phyloP scores from a whole-genome alignment of 75 land plant species.

The Cunninghamia lanceolata region DNA sequence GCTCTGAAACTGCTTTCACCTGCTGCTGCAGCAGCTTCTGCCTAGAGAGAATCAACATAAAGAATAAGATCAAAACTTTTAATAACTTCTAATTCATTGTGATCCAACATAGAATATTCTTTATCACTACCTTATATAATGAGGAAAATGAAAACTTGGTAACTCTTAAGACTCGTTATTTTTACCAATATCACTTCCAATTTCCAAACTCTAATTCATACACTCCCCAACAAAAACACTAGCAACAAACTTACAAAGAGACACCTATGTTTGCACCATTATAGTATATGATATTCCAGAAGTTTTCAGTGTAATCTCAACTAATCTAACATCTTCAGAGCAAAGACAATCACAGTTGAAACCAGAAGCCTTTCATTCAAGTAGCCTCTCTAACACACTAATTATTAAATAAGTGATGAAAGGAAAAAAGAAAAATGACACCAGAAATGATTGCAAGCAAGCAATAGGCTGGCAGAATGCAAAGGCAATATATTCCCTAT shows the following conservation, averaged over 20 bases:
- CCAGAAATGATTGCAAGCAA: not conserved
- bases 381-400: not conserved
- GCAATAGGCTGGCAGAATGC: not conserved
- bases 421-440: not conserved
- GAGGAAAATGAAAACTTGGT: not conserved
- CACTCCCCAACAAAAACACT: not conserved
- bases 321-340: not conserved
- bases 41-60: constrained; percentile 40
- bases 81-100: not conserved
- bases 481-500: not conserved
- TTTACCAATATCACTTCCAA: not conserved
- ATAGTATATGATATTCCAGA: not conserved
- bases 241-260: not conserved
- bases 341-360: not conserved
- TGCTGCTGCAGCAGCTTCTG: constrained; percentile 99
- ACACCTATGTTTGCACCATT: not conserved
- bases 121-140: not conserved
- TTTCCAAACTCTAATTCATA: not conserved
- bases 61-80: not conserved
- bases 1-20: constrained; percentile 94
- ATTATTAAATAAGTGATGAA: not conserved
- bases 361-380: not conserved
- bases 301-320: not conserved
- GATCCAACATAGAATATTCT: not conserved
- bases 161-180: not conserved